Conservation (phyloP, 2,329 filamentous ascomycete species). For the Parasarocladium wereldwijsianum region DNA sequence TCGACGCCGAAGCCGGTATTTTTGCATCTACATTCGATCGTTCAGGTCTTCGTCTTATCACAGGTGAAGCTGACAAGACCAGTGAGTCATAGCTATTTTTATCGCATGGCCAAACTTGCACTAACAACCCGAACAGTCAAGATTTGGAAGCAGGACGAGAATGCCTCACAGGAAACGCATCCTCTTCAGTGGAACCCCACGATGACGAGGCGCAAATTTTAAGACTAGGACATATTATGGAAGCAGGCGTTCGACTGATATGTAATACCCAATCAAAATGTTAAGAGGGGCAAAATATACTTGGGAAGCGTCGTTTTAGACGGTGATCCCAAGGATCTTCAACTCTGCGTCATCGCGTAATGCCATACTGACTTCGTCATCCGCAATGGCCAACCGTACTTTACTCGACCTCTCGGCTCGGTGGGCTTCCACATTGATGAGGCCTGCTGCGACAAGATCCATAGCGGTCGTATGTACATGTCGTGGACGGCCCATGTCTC, state of each 20-base stretch:
- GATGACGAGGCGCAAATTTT: conserved; percentile 63
- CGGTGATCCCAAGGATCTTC: conserved; percentile 55
- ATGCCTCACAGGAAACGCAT: conserved; percentile 80
- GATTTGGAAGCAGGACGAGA: conserved; percentile 89
- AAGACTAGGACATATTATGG: conserved; percentile 11
- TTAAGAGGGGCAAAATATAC: no score
- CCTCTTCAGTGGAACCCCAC: conserved; percentile 86
- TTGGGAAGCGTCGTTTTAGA: no score
- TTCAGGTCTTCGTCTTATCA: conserved; percentile 79
- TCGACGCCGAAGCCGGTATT: conserved; percentile 88
- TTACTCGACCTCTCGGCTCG: conserved; percentile 78
- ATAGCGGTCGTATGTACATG: conserved; percentile 57
- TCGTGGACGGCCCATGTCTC: conserved; percentile 17
- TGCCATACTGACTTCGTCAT: conserved; percentile 81
- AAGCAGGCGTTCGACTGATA: no score
- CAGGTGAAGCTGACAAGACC: conserved; percentile 93
- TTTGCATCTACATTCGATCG: conserved; percentile 90
- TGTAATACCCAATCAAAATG: no score
- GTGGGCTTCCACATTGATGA: conserved; percentile 70
- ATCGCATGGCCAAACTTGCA: neutral
- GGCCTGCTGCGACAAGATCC: conserved; percentile 73
- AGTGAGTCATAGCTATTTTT: conserved; percentile 31
- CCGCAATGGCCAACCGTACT: conserved; percentile 69
- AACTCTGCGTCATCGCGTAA: conserved; percentile 81
- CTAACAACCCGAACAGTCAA: conserved; percentile 45